These are phyloP conservation scores for Hevea brasiliensis DNA, from an alignment of 345 rosid species.

Conservation along the genomic window DNA sequence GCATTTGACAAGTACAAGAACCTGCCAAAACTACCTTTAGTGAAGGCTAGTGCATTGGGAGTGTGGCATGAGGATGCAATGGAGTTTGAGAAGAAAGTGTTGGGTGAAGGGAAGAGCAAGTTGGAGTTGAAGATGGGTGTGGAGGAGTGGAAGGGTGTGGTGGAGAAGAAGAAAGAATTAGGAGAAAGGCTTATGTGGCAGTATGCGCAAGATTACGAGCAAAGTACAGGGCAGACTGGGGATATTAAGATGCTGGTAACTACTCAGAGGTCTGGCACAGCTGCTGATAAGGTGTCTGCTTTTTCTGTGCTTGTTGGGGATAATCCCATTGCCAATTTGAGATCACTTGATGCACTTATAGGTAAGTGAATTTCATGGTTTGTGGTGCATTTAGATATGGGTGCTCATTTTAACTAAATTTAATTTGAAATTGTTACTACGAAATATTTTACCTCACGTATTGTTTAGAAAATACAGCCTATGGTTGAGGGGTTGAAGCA, in stretches of 20 bases:
- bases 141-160: conserved; percentile 53
- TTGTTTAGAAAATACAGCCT: background rate
- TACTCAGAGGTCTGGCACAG: conserved; percentile 95
- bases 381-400: background rate
- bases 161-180: conserved; percentile 64
- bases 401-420: background rate
- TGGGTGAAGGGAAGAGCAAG: conserved; percentile 33
- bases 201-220: conserved; percentile 61
- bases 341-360: conserved; percentile 85
- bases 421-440: background rate
- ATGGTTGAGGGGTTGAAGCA: background rate
- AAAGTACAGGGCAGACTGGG: conserved; percentile 65
- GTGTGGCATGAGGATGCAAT: conserved; percentile 75
- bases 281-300: conserved; percentile 86
- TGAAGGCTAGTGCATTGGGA: conserved; percentile 63
- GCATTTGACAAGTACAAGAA: conserved; percentile 48
- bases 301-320: conserved; percentile 85
- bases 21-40: conserved; percentile 68
- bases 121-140: conserved; percentile 39
- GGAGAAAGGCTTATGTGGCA: conserved; percentile 89
- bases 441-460: too few relatives aligned
- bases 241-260: conserved; percentile 83
- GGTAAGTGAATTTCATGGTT: conserved; percentile 43
- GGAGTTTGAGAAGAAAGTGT: conserved; percentile 72
- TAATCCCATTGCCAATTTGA: conserved; percentile 85